phyloP scores from a whole-genome alignment of 495 filamentous ascomycete genomes.

The Sabuloglossum arenarium region DNA sequence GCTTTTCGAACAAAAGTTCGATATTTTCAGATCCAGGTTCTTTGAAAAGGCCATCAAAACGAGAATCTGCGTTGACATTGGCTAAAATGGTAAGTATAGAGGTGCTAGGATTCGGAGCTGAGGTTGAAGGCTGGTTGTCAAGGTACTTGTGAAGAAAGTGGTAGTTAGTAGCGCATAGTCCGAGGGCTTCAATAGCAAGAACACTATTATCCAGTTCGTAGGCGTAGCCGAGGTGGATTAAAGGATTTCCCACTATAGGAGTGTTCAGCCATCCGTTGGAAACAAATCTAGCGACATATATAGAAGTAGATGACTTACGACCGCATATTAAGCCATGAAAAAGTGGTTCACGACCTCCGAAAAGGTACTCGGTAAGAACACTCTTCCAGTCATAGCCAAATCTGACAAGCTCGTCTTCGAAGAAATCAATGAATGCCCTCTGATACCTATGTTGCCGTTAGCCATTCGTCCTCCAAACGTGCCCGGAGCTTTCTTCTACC shows the following conservation, averaged over 20 bases:
- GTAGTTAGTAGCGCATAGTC: conserved; percentile 48
- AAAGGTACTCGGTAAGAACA: conserved; percentile 54
- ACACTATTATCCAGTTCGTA: conserved; percentile 64
- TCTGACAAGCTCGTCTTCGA: conserved; percentile 64
- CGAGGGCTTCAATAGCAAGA: conserved; percentile 66
- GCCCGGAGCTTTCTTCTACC: conserved; percentile 16
- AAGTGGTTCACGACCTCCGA: conserved; percentile 52
- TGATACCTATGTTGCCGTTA: conserved; percentile 39
- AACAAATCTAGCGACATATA: neutral
- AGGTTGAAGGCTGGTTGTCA: conserved; percentile 47
- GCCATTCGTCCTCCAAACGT: neutral
- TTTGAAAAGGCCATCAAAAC: conserved; percentile 27
- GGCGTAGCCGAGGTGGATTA: conserved; percentile 79
- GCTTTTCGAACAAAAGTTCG: conserved; percentile 38
- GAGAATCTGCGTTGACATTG: conserved; percentile 29
- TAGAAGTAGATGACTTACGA: conserved; percentile 30
- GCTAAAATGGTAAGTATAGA: conserved; percentile 45
- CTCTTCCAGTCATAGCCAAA: conserved; percentile 67
- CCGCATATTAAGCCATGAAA: conserved; percentile 58
- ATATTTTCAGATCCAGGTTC: conserved; percentile 41
- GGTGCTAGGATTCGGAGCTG: conserved; percentile 21
- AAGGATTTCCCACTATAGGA: conserved; percentile 52
- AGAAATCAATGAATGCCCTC: conserved; percentile 77
- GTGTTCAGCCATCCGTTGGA: neutral
- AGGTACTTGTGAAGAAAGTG: conserved; percentile 56